Base-by-base conservation (phyloP, 495 filamentous ascomycete genomes). In the Xylaria palmicola region DNA sequence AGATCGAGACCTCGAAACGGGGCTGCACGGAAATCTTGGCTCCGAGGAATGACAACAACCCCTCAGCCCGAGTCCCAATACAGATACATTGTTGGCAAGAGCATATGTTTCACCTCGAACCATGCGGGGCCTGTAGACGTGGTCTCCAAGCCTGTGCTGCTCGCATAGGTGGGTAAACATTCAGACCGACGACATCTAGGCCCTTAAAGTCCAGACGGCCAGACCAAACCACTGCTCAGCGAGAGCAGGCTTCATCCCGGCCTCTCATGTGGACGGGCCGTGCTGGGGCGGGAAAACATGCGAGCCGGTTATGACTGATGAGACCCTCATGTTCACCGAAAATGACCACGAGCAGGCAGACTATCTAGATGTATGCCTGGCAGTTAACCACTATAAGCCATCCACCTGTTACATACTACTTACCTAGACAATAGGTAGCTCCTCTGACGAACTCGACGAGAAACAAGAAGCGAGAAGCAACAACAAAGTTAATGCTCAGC, bases 21-120 rank as follows among this genome's bases (percentile, higher is more conserved):
- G 29, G 36, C 27, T n/a, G 24, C 24, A 32, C 50, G 59, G 59
- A 56, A 44, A 55, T 29, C 40, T 40, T 55, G 29, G 50, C 34
- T 62, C 59, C 59, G 59, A 54, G 49, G 24, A 49, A 44, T 48
- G 32, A 37, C 8, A 5, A 12, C n/a, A 29, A 13, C 34, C 34
- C 45, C 37, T 43, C 30, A n/a, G 32, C 24, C 9, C 26, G 29
- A 48, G 41, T 37, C 29, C 9, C 55, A 36, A 48, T 32, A 30
- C 30, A 43, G 39, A 17, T 43, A 44, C 48, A 45, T 40, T 22
- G 0, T 40, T 27, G 32, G 37, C n/a, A 27, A 15, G 15, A 30
- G 34, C 32, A 43, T 22, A 32, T 17, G 29, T 56, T 27, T 56
- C n/a, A 44, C 37, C n/a, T 32, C 36, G 1, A 6, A 22, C 9